phyloP scores from a whole-genome alignment of 176 grass and related monocot genomes.

The Saccharum spontaneum region DNA sequence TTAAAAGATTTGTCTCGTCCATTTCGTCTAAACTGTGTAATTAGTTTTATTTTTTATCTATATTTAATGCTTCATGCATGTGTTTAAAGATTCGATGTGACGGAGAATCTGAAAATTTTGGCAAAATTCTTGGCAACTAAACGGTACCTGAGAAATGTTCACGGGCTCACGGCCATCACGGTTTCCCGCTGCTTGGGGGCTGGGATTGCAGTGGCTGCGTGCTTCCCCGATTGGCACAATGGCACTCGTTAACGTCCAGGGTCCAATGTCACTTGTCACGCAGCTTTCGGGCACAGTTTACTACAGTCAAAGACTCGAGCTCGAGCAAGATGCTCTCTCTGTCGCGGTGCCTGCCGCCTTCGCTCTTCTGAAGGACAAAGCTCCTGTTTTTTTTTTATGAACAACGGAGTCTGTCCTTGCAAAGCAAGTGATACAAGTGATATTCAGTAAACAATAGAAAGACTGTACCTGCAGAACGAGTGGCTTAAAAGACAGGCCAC shows the following conservation, averaged over 20 bases:
- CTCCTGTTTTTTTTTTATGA: not conserved
- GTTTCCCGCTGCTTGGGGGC: not conserved
- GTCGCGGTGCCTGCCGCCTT: no score
- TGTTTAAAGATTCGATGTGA: no score
- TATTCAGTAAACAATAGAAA: not conserved
- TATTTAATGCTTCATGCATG: no score
- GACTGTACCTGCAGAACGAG: not conserved
- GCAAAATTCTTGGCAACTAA: no score
- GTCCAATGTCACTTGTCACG: not conserved
- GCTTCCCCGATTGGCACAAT: not conserved
- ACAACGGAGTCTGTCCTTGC: not conserved
- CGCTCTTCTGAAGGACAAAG: not conserved
- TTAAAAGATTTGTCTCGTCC: no score
- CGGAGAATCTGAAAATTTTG: no score
- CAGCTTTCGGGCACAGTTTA: slow-evolving; percentile 2
- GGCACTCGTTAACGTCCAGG: not conserved
- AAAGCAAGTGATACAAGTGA: not conserved
- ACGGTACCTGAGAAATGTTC: no score
- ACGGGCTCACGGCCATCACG: not conserved
- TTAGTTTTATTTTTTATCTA: no score
- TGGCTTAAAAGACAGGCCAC: not conserved
- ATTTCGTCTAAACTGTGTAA: no score
- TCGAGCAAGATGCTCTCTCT: not conserved
- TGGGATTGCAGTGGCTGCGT: not conserved
- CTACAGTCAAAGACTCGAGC: not conserved